Conservation (phyloP, 1,284 basidiomycete species). For the Trametes hirsuta region DNA sequence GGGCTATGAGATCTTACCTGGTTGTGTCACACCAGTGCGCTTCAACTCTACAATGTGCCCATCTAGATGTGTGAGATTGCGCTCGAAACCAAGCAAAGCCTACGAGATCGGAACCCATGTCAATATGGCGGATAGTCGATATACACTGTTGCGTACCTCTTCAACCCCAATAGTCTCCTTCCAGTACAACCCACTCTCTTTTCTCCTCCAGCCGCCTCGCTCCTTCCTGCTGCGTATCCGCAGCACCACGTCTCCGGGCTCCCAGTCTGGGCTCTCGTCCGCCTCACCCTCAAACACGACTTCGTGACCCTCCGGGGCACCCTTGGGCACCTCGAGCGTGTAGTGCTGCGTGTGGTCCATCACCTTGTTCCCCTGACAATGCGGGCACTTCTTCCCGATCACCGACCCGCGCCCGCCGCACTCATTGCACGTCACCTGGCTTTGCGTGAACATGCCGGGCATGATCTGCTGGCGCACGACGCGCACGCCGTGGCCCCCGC, state of each 20-base stretch:
- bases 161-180: constrained; percentile 87
- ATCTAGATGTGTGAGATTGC: constrained; percentile 89
- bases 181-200: constrained; percentile 89
- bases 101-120: constrained; percentile 32
- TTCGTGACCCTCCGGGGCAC: constrained; percentile 91
- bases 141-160: constrained; percentile 58
- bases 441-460: constrained; percentile 91
- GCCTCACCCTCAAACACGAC: constrained; percentile 91
- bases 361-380: constrained; percentile 84
- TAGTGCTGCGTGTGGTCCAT: constrained; percentile 83
- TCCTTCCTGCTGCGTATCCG: constrained; percentile 77
- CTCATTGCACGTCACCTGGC: constrained; percentile 76
- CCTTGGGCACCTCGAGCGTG: constrained; percentile 81
- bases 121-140: no score
- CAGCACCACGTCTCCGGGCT: constrained; percentile 88
- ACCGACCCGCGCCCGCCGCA: constrained; percentile 84
- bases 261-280: constrained; percentile 92
- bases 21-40: constrained; percentile 85
- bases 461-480: constrained; percentile 91
- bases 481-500: constrained; percentile 84
- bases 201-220: constrained; percentile 81
- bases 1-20: constrained; percentile 52
- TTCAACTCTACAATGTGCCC: constrained; percentile 78
- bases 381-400: constrained; percentile 77
- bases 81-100: constrained; percentile 83